These are phyloP conservation scores for Diaporthe destruens DNA, from an alignment of 2,329 filamentous ascomycete genomes.

Conservation along the genomic window DNA sequence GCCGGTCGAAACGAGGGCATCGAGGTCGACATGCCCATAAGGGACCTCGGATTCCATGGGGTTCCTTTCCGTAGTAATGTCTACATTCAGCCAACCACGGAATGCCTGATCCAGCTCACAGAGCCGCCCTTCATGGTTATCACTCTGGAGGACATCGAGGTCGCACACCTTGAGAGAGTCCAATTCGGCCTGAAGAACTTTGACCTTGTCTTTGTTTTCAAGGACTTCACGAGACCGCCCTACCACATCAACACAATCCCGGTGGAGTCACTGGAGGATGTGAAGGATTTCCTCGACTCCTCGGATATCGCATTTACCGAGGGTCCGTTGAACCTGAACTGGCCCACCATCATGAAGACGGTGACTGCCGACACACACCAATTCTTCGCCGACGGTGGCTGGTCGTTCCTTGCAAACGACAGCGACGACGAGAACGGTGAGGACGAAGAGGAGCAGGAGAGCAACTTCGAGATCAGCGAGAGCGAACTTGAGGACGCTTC, in stretches of 20 bases:
- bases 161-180: constrained; percentile 95
- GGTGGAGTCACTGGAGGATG: constrained; percentile 91
- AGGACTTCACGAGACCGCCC: constrained; percentile 91
- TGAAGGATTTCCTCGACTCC: constrained; percentile 97
- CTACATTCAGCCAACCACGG: constrained; percentile 94
- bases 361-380: constrained; percentile 92
- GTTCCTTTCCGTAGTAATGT: constrained; percentile 97
- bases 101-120: constrained; percentile 95
- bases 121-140: constrained; percentile 97
- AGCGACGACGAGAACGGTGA: constrained; percentile 85
- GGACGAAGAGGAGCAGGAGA: constrained; percentile 88
- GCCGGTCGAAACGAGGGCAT: constrained; percentile 91
- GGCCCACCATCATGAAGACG: constrained; percentile 99
- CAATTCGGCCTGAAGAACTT: constrained; percentile 99
- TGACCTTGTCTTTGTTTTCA: constrained; percentile 98
- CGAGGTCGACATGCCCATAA: constrained; percentile 95
- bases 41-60: constrained; percentile 96
- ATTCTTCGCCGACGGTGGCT: constrained; percentile 96
- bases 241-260: constrained; percentile 98
- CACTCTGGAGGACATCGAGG: constrained; percentile 94
- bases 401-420: constrained; percentile 90
- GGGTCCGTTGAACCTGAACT: constrained; percentile 97
- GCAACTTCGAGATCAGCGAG: constrained; percentile 90
- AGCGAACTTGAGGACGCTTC: constrained; percentile 87
- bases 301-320: constrained; percentile 95